phyloP scores from a whole-genome alignment of 441 rosid species.

The Euphorbia schlechtendalii region DNA sequence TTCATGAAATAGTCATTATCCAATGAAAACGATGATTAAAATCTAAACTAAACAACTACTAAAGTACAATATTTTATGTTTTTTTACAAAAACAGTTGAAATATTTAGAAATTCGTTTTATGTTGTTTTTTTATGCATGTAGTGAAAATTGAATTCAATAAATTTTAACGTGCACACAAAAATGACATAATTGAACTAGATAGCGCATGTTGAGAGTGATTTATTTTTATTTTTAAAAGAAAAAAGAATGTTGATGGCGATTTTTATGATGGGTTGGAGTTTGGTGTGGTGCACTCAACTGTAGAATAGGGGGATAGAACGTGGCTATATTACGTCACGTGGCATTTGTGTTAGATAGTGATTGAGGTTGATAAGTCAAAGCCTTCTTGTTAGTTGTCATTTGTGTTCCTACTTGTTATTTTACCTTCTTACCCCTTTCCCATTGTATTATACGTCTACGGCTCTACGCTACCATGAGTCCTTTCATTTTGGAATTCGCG shows the following conservation, averaged over 20 bases:
- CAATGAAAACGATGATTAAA: too few species aligned
- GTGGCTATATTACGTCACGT: constrained; percentile 13
- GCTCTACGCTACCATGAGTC: not conserved
- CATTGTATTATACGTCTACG: not conserved
- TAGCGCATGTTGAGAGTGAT: not conserved
- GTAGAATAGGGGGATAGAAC: constrained; percentile 16
- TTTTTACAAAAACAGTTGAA: too few species aligned
- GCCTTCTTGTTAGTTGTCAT: not conserved
- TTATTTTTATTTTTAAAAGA: too few species aligned
- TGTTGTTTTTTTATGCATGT: too few species aligned
- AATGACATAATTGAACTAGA: not conserved
- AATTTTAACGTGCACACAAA: too few species aligned
- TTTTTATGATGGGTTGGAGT: not conserved
- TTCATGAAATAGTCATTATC: too few species aligned
- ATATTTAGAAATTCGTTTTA: too few species aligned
- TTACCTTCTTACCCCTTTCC: not conserved
- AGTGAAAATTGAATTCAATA: too few species aligned
- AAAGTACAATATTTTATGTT: too few species aligned
- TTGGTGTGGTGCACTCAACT: constrained; percentile 10
- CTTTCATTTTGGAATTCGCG: not conserved
- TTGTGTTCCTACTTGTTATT: not conserved
- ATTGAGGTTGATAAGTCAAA: constrained; percentile 26
- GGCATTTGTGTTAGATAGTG: constrained; percentile 20
- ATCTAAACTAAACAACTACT: too few species aligned
- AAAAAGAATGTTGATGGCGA: too few species aligned